Evolutionary conservation across 2,329 filamentous ascomycete genomes (phyloP).

Genomic region (Sphaerulina vaccinii): DNA sequence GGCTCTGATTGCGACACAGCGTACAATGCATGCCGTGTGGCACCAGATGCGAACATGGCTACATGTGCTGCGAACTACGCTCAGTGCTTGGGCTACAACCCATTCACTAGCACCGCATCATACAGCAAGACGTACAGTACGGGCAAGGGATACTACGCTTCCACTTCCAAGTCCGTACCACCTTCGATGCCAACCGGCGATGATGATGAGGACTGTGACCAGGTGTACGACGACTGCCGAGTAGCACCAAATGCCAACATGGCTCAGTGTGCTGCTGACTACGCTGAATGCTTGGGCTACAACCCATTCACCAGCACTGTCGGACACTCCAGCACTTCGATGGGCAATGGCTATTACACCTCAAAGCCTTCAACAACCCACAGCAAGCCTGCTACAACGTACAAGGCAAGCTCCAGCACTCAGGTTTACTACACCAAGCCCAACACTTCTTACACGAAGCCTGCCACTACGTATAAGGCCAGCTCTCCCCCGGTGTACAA

Average conservation of each 20-base stretch:
- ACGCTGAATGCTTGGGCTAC: conserved; percentile 20
- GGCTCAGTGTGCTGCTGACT: conserved; percentile 16
- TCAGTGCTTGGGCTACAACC: no score
- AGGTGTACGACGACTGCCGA: conserved; percentile 8
- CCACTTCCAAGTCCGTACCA: conserved; percentile 6
- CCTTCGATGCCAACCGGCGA: not conserved
- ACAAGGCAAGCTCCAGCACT: not conserved
- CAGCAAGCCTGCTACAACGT: not conserved
- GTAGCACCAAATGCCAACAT: conserved; percentile 14
- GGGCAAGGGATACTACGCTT: no score
- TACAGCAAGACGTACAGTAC: no score
- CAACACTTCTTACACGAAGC: no score
- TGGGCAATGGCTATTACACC: conserved; percentile 2
- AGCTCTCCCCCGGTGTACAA: no score
- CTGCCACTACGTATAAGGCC: no score
- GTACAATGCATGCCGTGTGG: no score
- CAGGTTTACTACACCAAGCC: no score
- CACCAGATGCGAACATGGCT: no score
- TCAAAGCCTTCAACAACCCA: not conserved
- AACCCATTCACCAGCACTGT: conserved; percentile 17
- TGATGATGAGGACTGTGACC: conserved; percentile 3
- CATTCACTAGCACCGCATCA: no score
- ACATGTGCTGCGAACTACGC: no score
- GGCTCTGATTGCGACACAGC: no score
- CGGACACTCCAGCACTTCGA: conserved; percentile 7